Conservation (phyloP, 1,284 basidiomycete genomes). For the Cutaneotrichosporon sp. region DNA sequence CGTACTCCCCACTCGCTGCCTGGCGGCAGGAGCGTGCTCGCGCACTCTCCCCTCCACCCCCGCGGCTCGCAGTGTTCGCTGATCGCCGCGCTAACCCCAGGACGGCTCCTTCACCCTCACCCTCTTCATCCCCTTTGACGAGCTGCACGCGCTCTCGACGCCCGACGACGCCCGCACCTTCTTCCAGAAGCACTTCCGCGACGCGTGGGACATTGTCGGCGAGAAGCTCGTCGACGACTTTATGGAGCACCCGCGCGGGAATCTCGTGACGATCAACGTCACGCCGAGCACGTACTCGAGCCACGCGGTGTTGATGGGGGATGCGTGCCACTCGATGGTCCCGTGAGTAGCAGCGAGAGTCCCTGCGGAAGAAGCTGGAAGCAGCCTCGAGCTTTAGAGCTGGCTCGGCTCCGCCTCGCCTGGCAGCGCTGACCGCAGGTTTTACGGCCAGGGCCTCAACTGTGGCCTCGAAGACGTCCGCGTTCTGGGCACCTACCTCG, state of each 20-base stretch:
- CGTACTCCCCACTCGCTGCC: too few relatives aligned
- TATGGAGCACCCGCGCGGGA: constrained; percentile 77
- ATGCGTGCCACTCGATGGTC: constrained; percentile 95
- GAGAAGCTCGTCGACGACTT: constrained; percentile 77
- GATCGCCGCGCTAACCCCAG: constrained; percentile 26
- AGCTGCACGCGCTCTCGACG: constrained; percentile 69
- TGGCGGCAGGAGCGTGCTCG: too few relatives aligned
- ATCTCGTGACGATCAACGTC: constrained; percentile 87
- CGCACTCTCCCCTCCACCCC: neutral
- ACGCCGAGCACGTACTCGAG: constrained; percentile 88
- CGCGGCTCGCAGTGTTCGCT: too few relatives aligned
- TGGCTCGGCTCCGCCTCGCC: too few relatives aligned
- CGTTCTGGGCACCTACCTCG: constrained; percentile 75
- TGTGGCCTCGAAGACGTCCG: constrained; percentile 97
- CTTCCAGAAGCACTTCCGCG: constrained; percentile 83
- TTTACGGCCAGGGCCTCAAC: constrained; percentile 97
- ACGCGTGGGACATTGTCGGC: constrained; percentile 81
- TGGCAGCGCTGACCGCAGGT: constrained; percentile 59
- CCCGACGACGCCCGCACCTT: constrained; percentile 67
- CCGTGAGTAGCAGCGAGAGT: constrained; percentile 37
- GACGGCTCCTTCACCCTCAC: constrained; percentile 64
- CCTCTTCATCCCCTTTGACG: constrained; percentile 82
- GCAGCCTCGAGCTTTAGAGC: too few relatives aligned
- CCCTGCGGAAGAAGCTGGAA: too few relatives aligned
- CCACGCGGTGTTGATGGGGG: constrained; percentile 84